Percentiles rank a stretch among this genome's conserved stretches.
Evolutionary conservation across 768 basidiomycete genomes (phyloP).

Genomic region (Exsudoporus frostii): DNA sequence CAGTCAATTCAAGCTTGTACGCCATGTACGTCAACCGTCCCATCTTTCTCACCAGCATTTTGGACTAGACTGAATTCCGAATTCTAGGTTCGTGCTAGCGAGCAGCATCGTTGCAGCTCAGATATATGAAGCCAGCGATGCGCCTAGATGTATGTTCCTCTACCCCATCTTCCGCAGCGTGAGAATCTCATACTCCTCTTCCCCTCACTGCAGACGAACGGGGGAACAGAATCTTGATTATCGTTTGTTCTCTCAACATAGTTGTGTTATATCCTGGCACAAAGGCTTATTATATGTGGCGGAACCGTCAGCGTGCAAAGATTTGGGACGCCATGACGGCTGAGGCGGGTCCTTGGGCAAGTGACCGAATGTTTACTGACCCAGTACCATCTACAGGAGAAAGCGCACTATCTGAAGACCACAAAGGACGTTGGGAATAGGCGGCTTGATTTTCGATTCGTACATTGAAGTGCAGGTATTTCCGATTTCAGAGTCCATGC

Average conservation of each 20-base stretch:
- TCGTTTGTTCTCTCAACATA: conserved; percentile 48
- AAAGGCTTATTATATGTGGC: conserved; percentile 56
- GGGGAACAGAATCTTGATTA: conserved; percentile 58
- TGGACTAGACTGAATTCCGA: neutral
- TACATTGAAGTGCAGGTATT: too few relatives aligned
- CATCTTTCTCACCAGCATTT: neutral
- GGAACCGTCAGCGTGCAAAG: conserved; percentile 50
- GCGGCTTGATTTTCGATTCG: conserved; percentile 61
- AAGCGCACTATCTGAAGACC: conserved; percentile 42
- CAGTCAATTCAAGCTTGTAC: conserved; percentile 57
- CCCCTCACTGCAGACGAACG: conserved; percentile 40
- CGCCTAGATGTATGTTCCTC: conserved; percentile 45
- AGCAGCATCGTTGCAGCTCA: conserved; percentile 45
- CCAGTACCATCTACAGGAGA: conserved; percentile 38
- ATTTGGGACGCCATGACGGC: conserved; percentile 57
- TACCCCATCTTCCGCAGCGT: too few relatives aligned
- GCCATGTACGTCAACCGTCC: conserved; percentile 40
- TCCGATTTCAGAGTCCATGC: too few relatives aligned
- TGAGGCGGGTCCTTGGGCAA: conserved; percentile 33
- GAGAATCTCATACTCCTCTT: neutral
- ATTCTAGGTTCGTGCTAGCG: conserved; percentile 41
- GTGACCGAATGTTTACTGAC: neutral
- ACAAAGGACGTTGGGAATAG: conserved; percentile 54
- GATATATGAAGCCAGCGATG: conserved; percentile 57
- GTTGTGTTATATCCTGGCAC: conserved; percentile 51